These are phyloP conservation scores for Withania somnifera DNA, from an alignment of 305 asterid species.

Conservation along the genomic window DNA sequence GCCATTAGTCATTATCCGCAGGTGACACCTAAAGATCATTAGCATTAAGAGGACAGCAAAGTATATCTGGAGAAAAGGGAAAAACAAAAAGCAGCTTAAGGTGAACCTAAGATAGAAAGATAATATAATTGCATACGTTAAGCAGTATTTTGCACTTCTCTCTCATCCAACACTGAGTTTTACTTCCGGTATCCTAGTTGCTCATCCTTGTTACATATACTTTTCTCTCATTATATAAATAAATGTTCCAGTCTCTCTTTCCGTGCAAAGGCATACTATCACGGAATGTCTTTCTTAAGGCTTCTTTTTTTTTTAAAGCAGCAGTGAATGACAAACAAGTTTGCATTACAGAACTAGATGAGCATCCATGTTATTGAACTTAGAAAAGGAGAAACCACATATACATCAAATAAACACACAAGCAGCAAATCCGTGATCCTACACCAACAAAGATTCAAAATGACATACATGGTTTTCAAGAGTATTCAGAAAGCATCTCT, in stretches of 20 bases:
- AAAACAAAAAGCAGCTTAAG: background rate
- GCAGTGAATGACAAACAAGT: background rate
- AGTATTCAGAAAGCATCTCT: background rate
- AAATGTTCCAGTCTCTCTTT: background rate
- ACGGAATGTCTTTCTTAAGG: background rate
- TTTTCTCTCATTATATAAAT: background rate
- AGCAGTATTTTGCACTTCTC: background rate
- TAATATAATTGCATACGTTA: background rate
- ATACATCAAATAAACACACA: background rate
- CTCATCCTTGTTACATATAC: background rate
- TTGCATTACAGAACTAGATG: background rate
- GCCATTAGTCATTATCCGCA: constrained; percentile 60
- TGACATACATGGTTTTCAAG: background rate
- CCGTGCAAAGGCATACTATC: background rate
- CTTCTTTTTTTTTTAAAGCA: background rate
- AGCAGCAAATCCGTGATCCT: background rate
- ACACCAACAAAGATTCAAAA: background rate
- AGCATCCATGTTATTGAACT: background rate
- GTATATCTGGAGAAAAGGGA: background rate
- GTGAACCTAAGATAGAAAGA: background rate
- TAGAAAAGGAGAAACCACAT: background rate
- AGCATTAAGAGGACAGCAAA: background rate
- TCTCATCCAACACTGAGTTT: background rate
- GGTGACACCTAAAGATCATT: background rate
- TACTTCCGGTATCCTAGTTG: background rate